These are phyloP conservation scores for Glaciozyma antarctica DNA, from an alignment of 768 basidiomycete species.

Conservation along the genomic window DNA sequence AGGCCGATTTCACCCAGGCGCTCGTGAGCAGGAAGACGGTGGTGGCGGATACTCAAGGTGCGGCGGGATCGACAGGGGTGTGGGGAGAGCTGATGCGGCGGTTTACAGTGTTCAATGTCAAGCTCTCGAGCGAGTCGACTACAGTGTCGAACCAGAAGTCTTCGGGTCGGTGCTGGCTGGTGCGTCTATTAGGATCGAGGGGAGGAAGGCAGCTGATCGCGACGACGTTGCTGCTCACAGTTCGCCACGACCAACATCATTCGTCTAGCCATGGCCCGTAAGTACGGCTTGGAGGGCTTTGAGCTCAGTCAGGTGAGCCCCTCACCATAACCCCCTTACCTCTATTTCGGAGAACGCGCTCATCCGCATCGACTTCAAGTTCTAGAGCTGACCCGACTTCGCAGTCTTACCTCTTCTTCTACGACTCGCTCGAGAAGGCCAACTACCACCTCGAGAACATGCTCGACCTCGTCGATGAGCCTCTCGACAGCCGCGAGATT, in stretches of 20 bases:
- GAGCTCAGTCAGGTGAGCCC: conserved; percentile 66
- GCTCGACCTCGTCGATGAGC: conserved; percentile 65
- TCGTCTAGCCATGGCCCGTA: conserved; percentile 31
- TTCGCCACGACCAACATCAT: conserved; percentile 72
- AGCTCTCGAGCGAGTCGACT: conserved; percentile 22
- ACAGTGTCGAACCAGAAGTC: conserved; percentile 35
- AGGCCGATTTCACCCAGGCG: conserved; percentile 35
- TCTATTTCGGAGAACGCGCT: background rate
- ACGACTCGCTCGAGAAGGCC: conserved; percentile 51
- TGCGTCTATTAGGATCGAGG: conserved; percentile 70
- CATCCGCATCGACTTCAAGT: background rate
- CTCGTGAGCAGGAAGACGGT: conserved; percentile 34
- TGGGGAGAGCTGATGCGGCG: background rate
- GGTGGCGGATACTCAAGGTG: conserved; percentile 34
- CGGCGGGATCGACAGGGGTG: background rate
- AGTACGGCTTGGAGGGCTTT: conserved; percentile 73
- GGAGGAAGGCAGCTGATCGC: background rate
- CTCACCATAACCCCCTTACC: background rate
- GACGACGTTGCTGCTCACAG: conserved; percentile 55
- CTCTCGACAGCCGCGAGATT: conserved; percentile 58
- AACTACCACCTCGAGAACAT: conserved; percentile 86
- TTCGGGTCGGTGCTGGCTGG: conserved; percentile 82
- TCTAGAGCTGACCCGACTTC: background rate
- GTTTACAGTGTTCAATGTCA: conserved; percentile 30
- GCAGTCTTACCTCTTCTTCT: conserved; percentile 72